These are phyloP conservation scores for Plectosphaerella plurivora DNA, from an alignment of 2,329 filamentous ascomycete species.

Conservation along the genomic window DNA sequence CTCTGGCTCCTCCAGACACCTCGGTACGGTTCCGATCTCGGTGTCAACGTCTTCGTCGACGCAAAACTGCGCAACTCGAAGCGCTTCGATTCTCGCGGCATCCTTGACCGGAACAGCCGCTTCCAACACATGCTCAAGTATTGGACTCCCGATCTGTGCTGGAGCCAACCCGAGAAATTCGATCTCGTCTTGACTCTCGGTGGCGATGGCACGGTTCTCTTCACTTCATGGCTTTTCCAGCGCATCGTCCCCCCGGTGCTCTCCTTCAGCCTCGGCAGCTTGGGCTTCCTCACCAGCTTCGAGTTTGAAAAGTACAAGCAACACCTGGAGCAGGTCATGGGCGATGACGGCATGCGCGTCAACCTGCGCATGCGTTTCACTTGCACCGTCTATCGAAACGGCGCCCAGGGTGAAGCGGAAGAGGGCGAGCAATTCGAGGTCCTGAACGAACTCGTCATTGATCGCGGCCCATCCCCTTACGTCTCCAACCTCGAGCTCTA, in stretches of 20 bases:
- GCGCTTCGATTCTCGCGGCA: slow-evolving; percentile 73
- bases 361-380: slow-evolving; percentile 99
- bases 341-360: slow-evolving; percentile 91
- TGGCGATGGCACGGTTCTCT: slow-evolving; percentile 82
- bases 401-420: slow-evolving; percentile 57
- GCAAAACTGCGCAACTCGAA: slow-evolving; percentile 85
- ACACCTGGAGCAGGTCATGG: slow-evolving; percentile 86
- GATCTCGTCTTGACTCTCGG: slow-evolving; percentile 88
- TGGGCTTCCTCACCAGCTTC: slow-evolving; percentile 86
- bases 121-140: slow-evolving; percentile 85
- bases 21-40: slow-evolving; percentile 82
- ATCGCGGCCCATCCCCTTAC: slow-evolving; percentile 92
- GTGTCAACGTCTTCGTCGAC: slow-evolving; percentile 97
- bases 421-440: slow-evolving; percentile 97
- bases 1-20: slow-evolving; percentile 86
- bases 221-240: slow-evolving; percentile 90
- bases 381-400: slow-evolving; percentile 86
- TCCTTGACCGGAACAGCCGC: slow-evolving; percentile 69
- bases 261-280: slow-evolving; percentile 77
- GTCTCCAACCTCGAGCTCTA: slow-evolving; percentile 96
- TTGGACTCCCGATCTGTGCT: slow-evolving; percentile 96
- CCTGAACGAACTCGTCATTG: slow-evolving; percentile 96
- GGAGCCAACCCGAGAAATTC: slow-evolving; percentile 89
- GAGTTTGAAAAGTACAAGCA: slow-evolving; percentile 84
- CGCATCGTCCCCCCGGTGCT: slow-evolving; percentile 80